Base-by-base conservation (phyloP, 2,329 filamentous ascomycete genomes). In the Aspergillus sp. region DNA sequence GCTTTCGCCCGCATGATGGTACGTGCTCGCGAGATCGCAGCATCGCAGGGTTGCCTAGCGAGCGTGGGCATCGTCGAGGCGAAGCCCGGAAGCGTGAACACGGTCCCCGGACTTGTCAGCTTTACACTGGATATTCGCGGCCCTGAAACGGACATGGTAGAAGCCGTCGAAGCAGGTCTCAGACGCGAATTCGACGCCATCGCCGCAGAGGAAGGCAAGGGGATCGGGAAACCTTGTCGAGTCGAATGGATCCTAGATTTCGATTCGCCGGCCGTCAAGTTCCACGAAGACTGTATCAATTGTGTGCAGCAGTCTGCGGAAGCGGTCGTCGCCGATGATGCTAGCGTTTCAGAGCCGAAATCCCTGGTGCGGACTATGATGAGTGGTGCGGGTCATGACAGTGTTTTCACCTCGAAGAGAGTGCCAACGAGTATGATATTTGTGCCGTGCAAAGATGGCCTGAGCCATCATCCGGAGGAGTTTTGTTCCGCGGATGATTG, bases 51-150 rank as follows among this genome's bases (percentile, higher is more conserved):
- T 1, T 83, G 81, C 8, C 69, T 88, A 7, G 85, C 82, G 4
- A 82, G 78, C 2, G 86, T 85, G 0, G 86, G 85, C 0, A 85
- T 88, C 46, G 63, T 89, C 42, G 81, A 74, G 8, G 70, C 82
- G 5, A 76, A 74, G 41, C 84, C 85, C 0, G 83, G 83, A 4
- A 83, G 77, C 50, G 85, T 84, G 10, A 88, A 89, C 63, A 89
- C 85, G 0, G 81, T 88, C 0, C 83, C 85, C 0, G 82, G 83
- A 0, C 65, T 71, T 29, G 85, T 88, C 4, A 73, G 73, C 40
- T 86, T 88, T 63, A 80, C 75, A 29, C 75, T 88, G 4, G 85
- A 88, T 57, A 78, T 88, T 45, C 79, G 84, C 30, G 75, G 79
- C 0, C 75, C 72, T 4, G 70, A 75, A 32, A 78, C 84, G 57